phyloP scores from a whole-genome alignment of 2,329 filamentous ascomycete genomes.

The Pseudogymnoascus pannorum region DNA sequence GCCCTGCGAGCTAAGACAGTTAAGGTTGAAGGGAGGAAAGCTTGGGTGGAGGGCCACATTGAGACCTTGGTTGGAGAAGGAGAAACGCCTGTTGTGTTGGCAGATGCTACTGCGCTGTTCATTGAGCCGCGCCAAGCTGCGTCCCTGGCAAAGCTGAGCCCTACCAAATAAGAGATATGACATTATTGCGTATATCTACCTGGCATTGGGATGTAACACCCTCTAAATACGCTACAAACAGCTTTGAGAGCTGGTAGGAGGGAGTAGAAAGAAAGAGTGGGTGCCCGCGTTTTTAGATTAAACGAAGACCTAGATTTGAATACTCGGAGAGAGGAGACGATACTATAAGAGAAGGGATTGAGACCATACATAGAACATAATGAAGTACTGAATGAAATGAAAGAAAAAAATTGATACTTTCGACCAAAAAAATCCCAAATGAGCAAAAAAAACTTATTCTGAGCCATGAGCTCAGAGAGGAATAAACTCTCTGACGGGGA shows the following conservation, averaged over 20 bases:
- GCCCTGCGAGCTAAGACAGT: conserved; percentile 73
- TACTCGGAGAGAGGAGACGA: not conserved
- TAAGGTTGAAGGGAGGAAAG: conserved; percentile 86
- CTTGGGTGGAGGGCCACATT: conserved; percentile 83
- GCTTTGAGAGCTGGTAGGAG: not conserved
- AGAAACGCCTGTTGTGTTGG: conserved; percentile 59
- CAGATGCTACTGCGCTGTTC: conserved; percentile 79
- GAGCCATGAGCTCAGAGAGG: conserved; percentile 7
- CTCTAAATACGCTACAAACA: not conserved
- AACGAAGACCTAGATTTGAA: not conserved
- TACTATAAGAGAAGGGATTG: not conserved
- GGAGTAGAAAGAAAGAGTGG: not conserved
- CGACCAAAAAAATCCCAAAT: not conserved
- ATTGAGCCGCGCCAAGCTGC: conserved; percentile 79
- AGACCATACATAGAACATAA: not conserved
- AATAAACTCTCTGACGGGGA: conserved; percentile 22
- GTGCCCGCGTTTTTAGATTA: not conserved
- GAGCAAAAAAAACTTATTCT: not conserved
- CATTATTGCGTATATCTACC: not conserved
- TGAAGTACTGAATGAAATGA: not conserved
- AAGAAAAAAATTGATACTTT: no score
- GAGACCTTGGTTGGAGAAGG: conserved; percentile 65
- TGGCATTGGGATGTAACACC: no score
- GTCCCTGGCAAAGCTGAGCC: conserved; percentile 26
- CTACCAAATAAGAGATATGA: conserved; percentile 36